Percentiles rank a stretch among this genome's conserved stretches.
Evolutionary conservation across 2,329 filamentous ascomycete species (phyloP).

Genomic region (Drechslerella coelobrocha): DNA sequence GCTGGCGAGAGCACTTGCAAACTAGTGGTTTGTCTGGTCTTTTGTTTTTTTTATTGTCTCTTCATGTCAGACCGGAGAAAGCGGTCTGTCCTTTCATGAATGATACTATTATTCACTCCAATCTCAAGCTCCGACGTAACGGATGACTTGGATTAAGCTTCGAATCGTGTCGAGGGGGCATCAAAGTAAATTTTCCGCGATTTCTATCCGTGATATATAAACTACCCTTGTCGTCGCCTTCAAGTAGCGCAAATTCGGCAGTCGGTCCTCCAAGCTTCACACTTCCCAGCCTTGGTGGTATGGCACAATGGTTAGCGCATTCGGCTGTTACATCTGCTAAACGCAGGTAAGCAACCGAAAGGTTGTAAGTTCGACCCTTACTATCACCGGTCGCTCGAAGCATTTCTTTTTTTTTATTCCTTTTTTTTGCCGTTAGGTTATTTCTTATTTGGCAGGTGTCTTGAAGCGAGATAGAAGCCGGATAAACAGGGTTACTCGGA

Average conservation of each 20-base stretch:
- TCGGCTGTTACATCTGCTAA: conserved; percentile 32
- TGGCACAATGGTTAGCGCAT: conserved; percentile 51
- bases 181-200: no score
- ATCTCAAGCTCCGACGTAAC: no score
- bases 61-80: no score
- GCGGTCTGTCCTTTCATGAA: no score
- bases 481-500: no score
- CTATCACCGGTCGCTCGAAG: conserved; percentile 35
- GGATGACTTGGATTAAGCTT: no score
- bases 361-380: conserved; percentile 51
- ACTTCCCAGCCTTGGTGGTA: conserved; percentile 21
- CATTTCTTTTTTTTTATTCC: conserved; percentile 9
- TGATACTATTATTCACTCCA: no score
- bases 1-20: not conserved
- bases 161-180: no score
- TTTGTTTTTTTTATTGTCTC: no score
- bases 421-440: not conserved
- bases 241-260: conserved; percentile 6
- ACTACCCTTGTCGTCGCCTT: not conserved
- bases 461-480: no score
- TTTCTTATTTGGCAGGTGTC: not conserved
- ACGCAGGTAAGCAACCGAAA: conserved; percentile 25
- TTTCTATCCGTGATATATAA: no score
- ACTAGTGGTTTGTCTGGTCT: not conserved
- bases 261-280: not conserved